A percentile compares a stretch with the other conserved stretches of the same genome.
Conservation (phyloP, 805 yeast species). For the Lipomyces oligophaga region DNA sequence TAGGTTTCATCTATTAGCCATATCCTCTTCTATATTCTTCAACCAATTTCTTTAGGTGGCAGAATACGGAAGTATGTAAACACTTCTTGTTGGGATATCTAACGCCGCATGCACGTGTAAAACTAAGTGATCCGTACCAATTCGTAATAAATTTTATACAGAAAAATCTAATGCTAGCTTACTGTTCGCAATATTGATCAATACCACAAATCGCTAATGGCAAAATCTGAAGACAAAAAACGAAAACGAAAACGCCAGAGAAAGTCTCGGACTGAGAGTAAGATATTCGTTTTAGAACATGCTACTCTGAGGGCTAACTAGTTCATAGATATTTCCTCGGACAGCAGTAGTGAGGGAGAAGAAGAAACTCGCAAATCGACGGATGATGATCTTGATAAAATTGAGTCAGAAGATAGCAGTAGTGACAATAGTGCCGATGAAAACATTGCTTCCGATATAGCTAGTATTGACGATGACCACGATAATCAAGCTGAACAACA, state of each 20-base stretch:
- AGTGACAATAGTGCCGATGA: neutral
- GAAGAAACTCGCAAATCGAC: neutral
- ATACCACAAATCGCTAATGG: neutral
- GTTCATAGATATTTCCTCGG: neutral
- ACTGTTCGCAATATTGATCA: too few species aligned
- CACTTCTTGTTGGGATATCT: too few species aligned
- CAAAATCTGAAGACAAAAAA: neutral
- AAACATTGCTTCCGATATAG: too few species aligned
- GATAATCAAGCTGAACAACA: slow-evolving; percentile 1
- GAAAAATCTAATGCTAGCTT: too few species aligned
- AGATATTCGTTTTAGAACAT: neutral
- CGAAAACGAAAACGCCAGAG: slow-evolving; percentile 22
- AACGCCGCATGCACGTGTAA: too few species aligned
- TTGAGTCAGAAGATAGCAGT: neutral
- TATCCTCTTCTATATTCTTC: too few species aligned
- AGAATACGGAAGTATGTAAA: too few species aligned
- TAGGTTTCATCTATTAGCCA: too few species aligned
- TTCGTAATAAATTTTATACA: too few species aligned
- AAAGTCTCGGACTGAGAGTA: slow-evolving; percentile 27
- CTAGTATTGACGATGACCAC: neutral
- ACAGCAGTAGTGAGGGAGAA: neutral
- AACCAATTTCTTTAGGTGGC: too few species aligned
- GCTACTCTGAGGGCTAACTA: neutral
- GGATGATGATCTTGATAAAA: neutral
- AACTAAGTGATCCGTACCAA: too few species aligned